Conservation (phyloP, 495 filamentous ascomycete genomes). For the Lindgomyces ingoldianus region DNA sequence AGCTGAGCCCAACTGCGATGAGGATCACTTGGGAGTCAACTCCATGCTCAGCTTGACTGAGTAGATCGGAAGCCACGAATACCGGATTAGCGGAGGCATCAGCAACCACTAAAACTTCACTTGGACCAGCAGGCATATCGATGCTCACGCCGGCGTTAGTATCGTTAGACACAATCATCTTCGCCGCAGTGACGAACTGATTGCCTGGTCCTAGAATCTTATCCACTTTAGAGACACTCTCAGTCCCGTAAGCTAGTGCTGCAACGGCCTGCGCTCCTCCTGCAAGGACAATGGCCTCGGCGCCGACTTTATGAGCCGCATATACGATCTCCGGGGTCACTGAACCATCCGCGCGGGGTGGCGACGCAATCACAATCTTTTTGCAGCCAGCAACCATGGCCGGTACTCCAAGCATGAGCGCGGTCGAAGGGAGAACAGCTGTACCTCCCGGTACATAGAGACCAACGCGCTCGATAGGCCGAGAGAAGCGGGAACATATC, state of each 20-base stretch:
- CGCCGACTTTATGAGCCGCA: conserved; percentile 94
- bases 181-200: conserved; percentile 97
- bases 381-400: conserved; percentile 98
- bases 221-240: conserved; percentile 89
- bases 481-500: conserved; percentile 86
- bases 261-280: conserved; percentile 96
- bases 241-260: conserved; percentile 82
- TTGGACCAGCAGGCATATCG: conserved; percentile 97
- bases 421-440: conserved; percentile 91
- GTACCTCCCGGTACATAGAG: conserved; percentile 95
- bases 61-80: conserved; percentile 90
- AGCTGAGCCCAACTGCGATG: conserved; percentile 78
- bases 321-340: conserved; percentile 97
- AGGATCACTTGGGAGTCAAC: conserved; percentile 93
- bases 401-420: conserved; percentile 95
- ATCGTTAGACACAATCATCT: conserved; percentile 97
- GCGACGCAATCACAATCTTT: conserved; percentile 89
- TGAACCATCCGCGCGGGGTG: conserved; percentile 83
- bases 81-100: conserved; percentile 86
- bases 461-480: conserved; percentile 90
- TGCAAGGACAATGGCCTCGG: conserved; percentile 90
- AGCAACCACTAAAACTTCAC: conserved; percentile 94
- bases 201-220: conserved; percentile 98
- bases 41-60: conserved; percentile 96
- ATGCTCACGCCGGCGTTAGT: conserved; percentile 93